phyloP scores from a whole-genome alignment of 192 early-diverging fungal species.

The Neocallimastix lanati region DNA sequence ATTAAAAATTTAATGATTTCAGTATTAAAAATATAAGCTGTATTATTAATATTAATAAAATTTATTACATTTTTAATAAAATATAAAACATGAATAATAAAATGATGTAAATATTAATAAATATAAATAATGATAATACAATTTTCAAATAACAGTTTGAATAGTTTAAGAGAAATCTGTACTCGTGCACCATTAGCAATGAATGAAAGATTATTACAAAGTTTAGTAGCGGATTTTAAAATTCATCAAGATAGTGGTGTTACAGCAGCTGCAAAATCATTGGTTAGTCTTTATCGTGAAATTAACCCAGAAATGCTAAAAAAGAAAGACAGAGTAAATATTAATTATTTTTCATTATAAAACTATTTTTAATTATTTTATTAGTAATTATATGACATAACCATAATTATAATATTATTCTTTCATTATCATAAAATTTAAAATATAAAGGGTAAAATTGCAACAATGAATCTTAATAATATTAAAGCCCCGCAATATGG shows the following conservation, averaged over 20 bases:
- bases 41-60: too few species aligned
- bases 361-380: too few species aligned
- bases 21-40: too few species aligned
- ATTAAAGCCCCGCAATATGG: slow-evolving; percentile 51
- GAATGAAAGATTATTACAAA: slow-evolving; percentile 57
- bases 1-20: too few species aligned
- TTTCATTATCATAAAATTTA: too few species aligned
- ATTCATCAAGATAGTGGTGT: slow-evolving; percentile 80
- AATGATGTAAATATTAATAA: too few species aligned
- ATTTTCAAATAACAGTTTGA: slow-evolving; percentile 10
- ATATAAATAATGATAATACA: too few species aligned
- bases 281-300: slow-evolving; percentile 85
- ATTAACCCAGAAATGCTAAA: slow-evolving; percentile 85
- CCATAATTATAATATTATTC: too few species aligned
- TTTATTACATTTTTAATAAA: too few species aligned
- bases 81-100: too few species aligned
- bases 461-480: slow-evolving; percentile 50
- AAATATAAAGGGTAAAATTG: slow-evolving; percentile 49
- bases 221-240: slow-evolving; percentile 75
- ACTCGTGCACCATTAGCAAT: slow-evolving; percentile 81
- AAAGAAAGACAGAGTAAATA: slow-evolving; percentile 63
- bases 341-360: neutral
- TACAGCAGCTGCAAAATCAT: slow-evolving; percentile 75
- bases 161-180: slow-evolving; percentile 63
- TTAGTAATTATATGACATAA: too few species aligned